phyloP scores from a whole-genome alignment of 352 stramenopile genomes.

The Pythium scleroteichum region DNA sequence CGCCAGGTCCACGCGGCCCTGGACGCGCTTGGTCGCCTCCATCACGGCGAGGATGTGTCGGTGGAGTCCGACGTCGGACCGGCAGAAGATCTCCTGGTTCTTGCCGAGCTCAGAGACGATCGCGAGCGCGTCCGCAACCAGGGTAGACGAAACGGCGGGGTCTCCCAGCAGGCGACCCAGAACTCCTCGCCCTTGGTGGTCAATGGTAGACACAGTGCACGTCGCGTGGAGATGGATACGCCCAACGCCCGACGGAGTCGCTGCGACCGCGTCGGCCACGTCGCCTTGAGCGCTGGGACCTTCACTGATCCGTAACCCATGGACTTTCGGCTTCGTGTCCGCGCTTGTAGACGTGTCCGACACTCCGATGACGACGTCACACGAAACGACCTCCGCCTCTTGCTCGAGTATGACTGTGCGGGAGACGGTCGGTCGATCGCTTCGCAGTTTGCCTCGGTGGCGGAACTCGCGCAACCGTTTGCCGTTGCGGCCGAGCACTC shows the following conservation, averaged over 20 bases:
- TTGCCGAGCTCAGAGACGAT: conserved; percentile 36
- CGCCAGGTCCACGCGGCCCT: conserved; percentile 15
- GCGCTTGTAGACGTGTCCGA: too few relatives aligned
- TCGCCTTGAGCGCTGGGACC: not conserved
- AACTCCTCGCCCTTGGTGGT: not conserved
- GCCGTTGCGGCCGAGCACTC: not conserved
- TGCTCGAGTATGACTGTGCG: conserved; percentile 17
- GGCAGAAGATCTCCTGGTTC: conserved; percentile 30
- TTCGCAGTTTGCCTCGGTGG: conserved; percentile 11
- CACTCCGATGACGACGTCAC: conserved; percentile 6
- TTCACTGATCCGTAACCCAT: not conserved
- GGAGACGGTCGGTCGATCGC: not conserved
- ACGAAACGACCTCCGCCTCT: not conserved
- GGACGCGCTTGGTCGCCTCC: not conserved
- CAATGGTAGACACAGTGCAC: too few relatives aligned
- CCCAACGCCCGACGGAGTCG: not conserved
- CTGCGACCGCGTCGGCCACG: not conserved
- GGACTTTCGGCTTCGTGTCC: not conserved
- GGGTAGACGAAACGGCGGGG: not conserved
- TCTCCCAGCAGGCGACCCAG: conserved; percentile 26
- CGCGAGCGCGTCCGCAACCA: conserved; percentile 20
- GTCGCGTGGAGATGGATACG: too few relatives aligned
- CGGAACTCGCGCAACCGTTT: conserved; percentile 20
- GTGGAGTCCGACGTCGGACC: conserved; percentile 12
- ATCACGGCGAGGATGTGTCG: conserved; percentile 27